Evolutionary conservation across 352 stramenopile genomes (phyloP).

Genomic region (Pythium graminicola): DNA sequence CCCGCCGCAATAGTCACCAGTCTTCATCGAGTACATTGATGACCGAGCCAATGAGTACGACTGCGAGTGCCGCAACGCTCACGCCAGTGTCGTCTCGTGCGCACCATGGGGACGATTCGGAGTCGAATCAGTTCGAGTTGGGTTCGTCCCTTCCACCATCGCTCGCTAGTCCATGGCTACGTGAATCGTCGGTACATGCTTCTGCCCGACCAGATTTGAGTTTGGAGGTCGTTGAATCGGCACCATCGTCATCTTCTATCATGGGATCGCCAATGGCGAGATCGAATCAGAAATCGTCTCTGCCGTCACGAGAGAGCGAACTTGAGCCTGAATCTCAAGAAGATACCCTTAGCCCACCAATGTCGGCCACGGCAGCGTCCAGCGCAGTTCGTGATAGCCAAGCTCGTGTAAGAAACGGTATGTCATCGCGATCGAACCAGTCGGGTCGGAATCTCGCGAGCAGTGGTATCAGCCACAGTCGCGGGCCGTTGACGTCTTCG

Average conservation of each 20-base stretch:
- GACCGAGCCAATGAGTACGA: constrained; percentile 20
- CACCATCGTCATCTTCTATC: constrained; percentile 20
- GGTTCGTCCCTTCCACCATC: constrained; percentile 11
- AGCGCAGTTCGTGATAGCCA: constrained; percentile 7
- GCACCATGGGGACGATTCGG: background rate
- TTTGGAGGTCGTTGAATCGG: constrained; percentile 13
- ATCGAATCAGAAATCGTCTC: background rate
- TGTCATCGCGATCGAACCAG: constrained; percentile 12
- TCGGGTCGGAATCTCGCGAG: constrained; percentile 9
- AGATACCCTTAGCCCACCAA: constrained; percentile 5
- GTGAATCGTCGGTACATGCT: background rate
- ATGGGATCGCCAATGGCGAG: constrained; percentile 5
- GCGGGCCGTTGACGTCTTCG: constrained; percentile 6
- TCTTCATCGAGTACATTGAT: constrained; percentile 16
- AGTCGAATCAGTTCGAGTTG: constrained; percentile 9
- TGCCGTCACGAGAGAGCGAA: constrained; percentile 4
- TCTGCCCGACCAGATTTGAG: background rate
- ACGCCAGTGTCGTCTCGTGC: constrained; percentile 16
- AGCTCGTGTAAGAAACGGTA: constrained; percentile 1
- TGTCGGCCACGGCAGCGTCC: constrained; percentile 7
- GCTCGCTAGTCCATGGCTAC: constrained; percentile 15
- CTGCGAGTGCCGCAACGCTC: constrained; percentile 20
- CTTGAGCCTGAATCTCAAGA: constrained; percentile 6
- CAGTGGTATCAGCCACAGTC: background rate
- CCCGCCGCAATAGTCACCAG: constrained; percentile 18